Evolutionary conservation across 2,329 filamentous ascomycete species (phyloP).

Genomic region (Pseudodiploospora longispora): DNA sequence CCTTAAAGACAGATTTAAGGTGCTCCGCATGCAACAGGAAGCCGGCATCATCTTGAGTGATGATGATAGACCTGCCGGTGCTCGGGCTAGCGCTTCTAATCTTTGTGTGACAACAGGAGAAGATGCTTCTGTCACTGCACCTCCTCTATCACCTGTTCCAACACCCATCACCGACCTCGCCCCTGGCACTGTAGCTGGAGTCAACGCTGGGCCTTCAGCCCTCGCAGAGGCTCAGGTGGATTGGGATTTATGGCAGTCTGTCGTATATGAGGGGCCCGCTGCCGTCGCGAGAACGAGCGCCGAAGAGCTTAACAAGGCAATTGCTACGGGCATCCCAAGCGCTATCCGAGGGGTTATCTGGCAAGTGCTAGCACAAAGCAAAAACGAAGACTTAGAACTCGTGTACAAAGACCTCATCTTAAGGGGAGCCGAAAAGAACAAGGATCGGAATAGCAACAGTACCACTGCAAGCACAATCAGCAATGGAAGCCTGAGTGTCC

Average conservation of each 20-base stretch:
- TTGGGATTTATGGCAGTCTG: constrained; percentile 95
- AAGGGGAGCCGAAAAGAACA: constrained; percentile 75
- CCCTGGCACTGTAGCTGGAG: constrained; percentile 78
- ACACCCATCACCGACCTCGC: constrained; percentile 63
- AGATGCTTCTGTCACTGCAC: constrained; percentile 22
- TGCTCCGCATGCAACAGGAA: constrained; percentile 68
- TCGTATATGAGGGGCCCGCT: constrained; percentile 88
- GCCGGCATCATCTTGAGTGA: constrained; percentile 50
- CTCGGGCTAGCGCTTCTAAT: constrained; percentile 10
- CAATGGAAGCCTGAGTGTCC: constrained; percentile 47
- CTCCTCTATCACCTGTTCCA: constrained; percentile 44
- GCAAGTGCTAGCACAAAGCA: constrained; percentile 94
- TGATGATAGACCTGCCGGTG: constrained; percentile 36
- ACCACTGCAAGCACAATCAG: constrained; percentile 43
- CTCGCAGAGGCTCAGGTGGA: constrained; percentile 73
- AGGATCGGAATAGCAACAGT: constrained; percentile 50
- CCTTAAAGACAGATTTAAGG: constrained; percentile 70
- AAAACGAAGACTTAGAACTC: constrained; percentile 79
- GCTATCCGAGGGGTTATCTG: constrained; percentile 97
- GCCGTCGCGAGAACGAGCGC: constrained; percentile 82
- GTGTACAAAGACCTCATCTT: constrained; percentile 77
- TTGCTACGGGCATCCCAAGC: constrained; percentile 86
- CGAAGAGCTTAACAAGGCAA: constrained; percentile 82
- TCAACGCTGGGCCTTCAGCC: constrained; percentile 66
- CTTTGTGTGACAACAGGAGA: constrained; percentile 15